Percentiles rank a stretch among this genome's conserved stretches.
These are phyloP conservation scores for Ensete ventricosum DNA, from an alignment of 176 grass and related monocot species.

Conservation along the genomic window DNA sequence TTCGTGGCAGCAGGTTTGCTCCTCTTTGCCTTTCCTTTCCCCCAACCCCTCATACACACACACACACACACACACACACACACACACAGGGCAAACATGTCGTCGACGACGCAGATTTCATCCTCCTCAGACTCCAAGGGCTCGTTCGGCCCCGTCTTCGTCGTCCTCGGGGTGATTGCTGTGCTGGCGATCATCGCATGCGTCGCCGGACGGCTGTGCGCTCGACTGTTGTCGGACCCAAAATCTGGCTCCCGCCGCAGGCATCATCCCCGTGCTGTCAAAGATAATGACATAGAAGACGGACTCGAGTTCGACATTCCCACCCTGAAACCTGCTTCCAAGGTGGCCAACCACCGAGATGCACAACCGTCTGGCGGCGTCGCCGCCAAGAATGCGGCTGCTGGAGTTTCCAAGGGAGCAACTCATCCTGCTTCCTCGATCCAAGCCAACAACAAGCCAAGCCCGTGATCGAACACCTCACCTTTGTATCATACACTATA, in stretches of 20 bases:
- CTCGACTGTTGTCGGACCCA: slow-evolving; percentile 38
- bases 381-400: too few species aligned
- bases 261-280: slow-evolving; percentile 49
- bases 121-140: slow-evolving; percentile 35
- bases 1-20: too few species aligned
- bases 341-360: neutral
- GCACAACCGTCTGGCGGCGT: neutral
- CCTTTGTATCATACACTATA: too few species aligned
- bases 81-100: slow-evolving; percentile 30
- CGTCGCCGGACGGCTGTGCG: slow-evolving; percentile 48
- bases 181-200: slow-evolving; percentile 58
- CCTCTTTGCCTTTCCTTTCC: too few species aligned
- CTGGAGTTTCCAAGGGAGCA: neutral
- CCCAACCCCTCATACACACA: too few species aligned
- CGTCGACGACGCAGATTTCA: slow-evolving; percentile 35
- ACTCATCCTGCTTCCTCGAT: neutral
- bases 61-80: too few species aligned
- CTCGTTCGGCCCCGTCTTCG: slow-evolving; percentile 60
- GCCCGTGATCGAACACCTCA: neutral
- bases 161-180: slow-evolving; percentile 60
- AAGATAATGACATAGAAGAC: slow-evolving; percentile 47
- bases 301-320: slow-evolving; percentile 80
- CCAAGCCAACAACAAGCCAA: neutral
- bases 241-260: slow-evolving; percentile 16
- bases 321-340: slow-evolving; percentile 39